These are phyloP conservation scores for Trypanosoma cruzi DNA, from an alignment of 208 protist genomes.

Conservation along the genomic window DNA sequence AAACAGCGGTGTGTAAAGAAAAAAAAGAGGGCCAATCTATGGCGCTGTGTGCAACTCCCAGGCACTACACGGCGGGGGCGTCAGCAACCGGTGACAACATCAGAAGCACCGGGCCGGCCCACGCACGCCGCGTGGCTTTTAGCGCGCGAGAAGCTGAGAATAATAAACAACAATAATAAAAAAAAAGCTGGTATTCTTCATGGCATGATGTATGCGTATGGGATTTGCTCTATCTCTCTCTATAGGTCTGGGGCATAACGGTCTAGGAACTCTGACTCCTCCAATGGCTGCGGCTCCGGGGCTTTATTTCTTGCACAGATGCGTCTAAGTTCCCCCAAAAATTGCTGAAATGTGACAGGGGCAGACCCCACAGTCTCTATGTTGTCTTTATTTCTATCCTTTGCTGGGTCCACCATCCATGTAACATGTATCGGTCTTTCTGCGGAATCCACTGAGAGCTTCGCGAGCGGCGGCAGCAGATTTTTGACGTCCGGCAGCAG, in stretches of 20 bases:
- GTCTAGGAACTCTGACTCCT: conserved; percentile 50
- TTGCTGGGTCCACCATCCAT: conserved; percentile 39
- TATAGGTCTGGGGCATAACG: conserved; percentile 36
- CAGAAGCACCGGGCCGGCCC: too few relatives aligned
- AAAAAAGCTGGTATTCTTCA: too few relatives aligned
- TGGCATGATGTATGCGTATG: too few relatives aligned
- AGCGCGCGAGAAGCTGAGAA: too few relatives aligned
- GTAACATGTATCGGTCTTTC: conserved; percentile 48
- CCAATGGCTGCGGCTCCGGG: conserved; percentile 43
- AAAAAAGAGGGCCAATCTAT: too few relatives aligned
- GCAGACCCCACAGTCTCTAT: not conserved
- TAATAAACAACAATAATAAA: too few relatives aligned
- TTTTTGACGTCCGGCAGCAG: conserved; percentile 43
- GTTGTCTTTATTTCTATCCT: not conserved
- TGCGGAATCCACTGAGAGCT: not conserved
- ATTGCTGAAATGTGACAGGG: not conserved
- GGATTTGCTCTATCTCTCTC: not conserved
- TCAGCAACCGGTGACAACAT: too few relatives aligned
- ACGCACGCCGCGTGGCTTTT: too few relatives aligned
- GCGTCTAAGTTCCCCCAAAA: conserved; percentile 26
- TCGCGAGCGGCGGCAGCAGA: conserved; percentile 40
- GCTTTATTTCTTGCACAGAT: conserved; percentile 43
- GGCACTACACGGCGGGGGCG: too few relatives aligned
- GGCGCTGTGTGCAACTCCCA: too few relatives aligned
- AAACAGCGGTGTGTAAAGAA: too few relatives aligned